A percentile compares a stretch with the other conserved stretches of the same genome.
Conservation (phyloP, 2,329 filamentous ascomycete genomes). For the Conoideocrella luteorostrata region DNA sequence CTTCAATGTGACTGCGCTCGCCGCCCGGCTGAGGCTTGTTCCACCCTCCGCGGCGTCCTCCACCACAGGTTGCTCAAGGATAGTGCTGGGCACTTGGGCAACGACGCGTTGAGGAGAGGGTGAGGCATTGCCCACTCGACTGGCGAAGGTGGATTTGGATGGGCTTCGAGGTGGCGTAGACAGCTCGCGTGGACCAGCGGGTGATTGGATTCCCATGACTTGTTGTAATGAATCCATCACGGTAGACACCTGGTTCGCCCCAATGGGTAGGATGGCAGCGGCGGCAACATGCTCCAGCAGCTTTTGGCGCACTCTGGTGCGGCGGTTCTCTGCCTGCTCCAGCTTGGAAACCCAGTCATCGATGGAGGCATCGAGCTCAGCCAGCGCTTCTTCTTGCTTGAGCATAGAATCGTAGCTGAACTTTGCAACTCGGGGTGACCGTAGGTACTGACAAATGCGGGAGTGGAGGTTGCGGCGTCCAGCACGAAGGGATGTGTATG, state of each 20-base stretch:
- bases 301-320: constrained; percentile 70
- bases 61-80: constrained; percentile 43
- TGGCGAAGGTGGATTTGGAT: constrained; percentile 11
- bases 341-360: constrained; percentile 76
- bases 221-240: constrained; percentile 35
- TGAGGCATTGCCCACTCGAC: constrained; percentile 30
- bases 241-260: constrained; percentile 11
- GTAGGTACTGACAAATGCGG: constrained; percentile 71
- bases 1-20: constrained; percentile 18
- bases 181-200: constrained; percentile 33
- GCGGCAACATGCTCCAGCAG: constrained; percentile 76
- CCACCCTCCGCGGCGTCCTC: constrained; percentile 30
- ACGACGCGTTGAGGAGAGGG: constrained; percentile 46
- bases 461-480: constrained; percentile 70
- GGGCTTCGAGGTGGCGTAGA: constrained; percentile 38
- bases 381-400: constrained; percentile 72
- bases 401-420: constrained; percentile 71
- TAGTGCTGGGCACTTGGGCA: constrained; percentile 50
- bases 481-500: constrained; percentile 67
- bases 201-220: constrained; percentile 32
- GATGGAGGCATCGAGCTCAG: constrained; percentile 69
- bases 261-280: constrained; percentile 49
- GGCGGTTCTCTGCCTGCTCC: constrained; percentile 73
- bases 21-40: constrained; percentile 19
- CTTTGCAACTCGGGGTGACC: constrained; percentile 61